A percentile compares a stretch with the other conserved stretches of the same genome.
Conservation (phyloP, 163 green algal species). For the Coccomyxa subellipsoidea region DNA sequence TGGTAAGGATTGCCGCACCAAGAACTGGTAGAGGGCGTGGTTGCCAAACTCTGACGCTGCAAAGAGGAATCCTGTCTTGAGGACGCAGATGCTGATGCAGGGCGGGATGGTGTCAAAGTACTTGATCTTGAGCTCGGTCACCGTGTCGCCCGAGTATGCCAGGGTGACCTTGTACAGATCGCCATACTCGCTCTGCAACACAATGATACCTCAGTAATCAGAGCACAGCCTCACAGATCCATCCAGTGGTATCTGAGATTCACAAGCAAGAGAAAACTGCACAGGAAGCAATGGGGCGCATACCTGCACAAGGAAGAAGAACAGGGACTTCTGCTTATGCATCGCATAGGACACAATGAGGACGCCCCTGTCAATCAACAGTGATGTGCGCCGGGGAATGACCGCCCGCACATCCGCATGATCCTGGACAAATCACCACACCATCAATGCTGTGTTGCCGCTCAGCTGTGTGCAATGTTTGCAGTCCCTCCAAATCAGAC, state of each 20-base stretch:
- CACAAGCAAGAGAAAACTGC: too few relatives aligned
- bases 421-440: not conserved
- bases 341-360: slow-evolving; percentile 84
- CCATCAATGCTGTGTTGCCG: not conserved
- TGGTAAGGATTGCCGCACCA: slow-evolving; percentile 41
- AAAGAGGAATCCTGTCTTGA: slow-evolving; percentile 98
- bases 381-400: slow-evolving; percentile 81
- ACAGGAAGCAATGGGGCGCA: not conserved
- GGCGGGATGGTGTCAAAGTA: slow-evolving; percentile 98
- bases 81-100: slow-evolving; percentile 80
- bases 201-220: not conserved
- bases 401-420: slow-evolving; percentile 80
- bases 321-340: slow-evolving; percentile 86
- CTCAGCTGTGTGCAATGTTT: too few relatives aligned
- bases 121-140: slow-evolving; percentile 81
- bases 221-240: too few relatives aligned
- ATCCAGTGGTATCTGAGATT: too few relatives aligned
- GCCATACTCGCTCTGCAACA: slow-evolving; percentile 92
- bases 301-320: slow-evolving; percentile 93
- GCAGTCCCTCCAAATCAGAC: too few relatives aligned
- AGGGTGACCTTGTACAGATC: slow-evolving; percentile 97
- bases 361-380: slow-evolving; percentile 83
- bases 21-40: slow-evolving; percentile 97
- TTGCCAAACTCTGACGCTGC: slow-evolving; percentile 93
- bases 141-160: slow-evolving; percentile 66